phyloP scores from a whole-genome alignment of 1,284 basidiomycete species.

The Athelia psychrophila region DNA sequence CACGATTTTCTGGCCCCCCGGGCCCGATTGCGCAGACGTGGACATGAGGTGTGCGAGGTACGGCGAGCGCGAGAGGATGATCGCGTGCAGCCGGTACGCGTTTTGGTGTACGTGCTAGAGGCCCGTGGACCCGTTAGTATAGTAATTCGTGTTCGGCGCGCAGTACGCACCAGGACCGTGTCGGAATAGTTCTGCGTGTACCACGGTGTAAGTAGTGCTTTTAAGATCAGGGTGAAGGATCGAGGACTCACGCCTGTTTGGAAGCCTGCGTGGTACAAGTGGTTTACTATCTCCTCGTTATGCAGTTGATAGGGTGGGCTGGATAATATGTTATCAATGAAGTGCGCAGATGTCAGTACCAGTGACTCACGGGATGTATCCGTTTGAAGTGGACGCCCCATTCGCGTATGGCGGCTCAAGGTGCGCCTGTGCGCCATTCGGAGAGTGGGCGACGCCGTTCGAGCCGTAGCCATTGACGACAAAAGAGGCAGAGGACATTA shows the following conservation, averaged over 20 bases:
- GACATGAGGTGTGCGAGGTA: slow-evolving; percentile 84
- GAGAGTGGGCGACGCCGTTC: not conserved
- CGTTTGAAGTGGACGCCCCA: slow-evolving; percentile 22
- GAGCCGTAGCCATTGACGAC: slow-evolving; percentile 1
- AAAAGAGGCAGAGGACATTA: no score
- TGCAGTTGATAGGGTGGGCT: slow-evolving; percentile 54
- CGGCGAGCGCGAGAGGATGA: slow-evolving; percentile 83
- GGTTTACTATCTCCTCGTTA: slow-evolving; percentile 69
- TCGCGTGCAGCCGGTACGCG: slow-evolving; percentile 72
- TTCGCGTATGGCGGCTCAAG: slow-evolving; percentile 16
- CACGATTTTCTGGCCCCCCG: slow-evolving; percentile 61
- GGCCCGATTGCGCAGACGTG: slow-evolving; percentile 58
- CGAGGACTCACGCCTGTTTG: slow-evolving; percentile 65
- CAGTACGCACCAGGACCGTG: slow-evolving; percentile 62
- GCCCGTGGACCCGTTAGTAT: slow-evolving; percentile 13
- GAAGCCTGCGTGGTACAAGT: slow-evolving; percentile 76
- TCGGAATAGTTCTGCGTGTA: slow-evolving; percentile 71
- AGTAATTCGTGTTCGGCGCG: slow-evolving; percentile 9
- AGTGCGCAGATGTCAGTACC: no score
- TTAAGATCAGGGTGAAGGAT: slow-evolving; percentile 5
- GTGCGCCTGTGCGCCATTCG: slow-evolving; percentile 5
- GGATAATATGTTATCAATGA: slow-evolving; percentile 4
- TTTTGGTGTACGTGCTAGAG: slow-evolving; percentile 71
- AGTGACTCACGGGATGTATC: slow-evolving; percentile 48
- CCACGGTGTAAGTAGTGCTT: slow-evolving; percentile 12